phyloP scores from a whole-genome alignment of 176 grass and related monocot genomes.

The Themeda triandra region DNA sequence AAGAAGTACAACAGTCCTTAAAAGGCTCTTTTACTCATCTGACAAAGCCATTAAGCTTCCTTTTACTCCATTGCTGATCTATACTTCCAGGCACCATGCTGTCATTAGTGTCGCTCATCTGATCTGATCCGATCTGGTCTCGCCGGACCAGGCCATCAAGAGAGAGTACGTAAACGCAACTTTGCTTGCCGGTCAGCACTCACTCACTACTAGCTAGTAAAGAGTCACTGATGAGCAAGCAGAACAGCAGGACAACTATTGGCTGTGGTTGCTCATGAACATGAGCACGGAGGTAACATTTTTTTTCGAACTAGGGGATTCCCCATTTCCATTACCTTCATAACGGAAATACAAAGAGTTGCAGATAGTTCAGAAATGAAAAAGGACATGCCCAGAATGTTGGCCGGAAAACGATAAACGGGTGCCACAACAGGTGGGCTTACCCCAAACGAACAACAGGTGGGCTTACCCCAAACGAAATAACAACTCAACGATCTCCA shows the following conservation, averaged over 20 bases:
- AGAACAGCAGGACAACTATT: background rate
- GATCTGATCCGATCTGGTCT: background rate
- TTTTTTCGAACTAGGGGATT: too few species aligned
- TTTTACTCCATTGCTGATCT: background rate
- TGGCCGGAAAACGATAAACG: too few species aligned
- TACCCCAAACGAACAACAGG: too few species aligned
- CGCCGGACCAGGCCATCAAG: background rate
- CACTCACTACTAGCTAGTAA: background rate
- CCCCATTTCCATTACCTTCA: too few species aligned
- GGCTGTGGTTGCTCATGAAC: background rate
- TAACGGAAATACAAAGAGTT: too few species aligned
- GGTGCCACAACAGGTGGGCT: too few species aligned
- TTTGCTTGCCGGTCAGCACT: background rate
- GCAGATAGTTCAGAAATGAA: too few species aligned
- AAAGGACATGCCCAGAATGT: too few species aligned
- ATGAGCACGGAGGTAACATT: background rate
- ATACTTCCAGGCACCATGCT: background rate
- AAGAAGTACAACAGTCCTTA: background rate
- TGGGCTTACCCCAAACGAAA: too few species aligned
- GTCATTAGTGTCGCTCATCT: background rate
- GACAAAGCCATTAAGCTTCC: background rate
- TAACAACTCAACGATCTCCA: too few species aligned
- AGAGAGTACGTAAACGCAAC: conserved; percentile 6
- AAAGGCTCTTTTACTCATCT: conserved; percentile 13
- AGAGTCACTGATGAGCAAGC: background rate